Evolutionary conservation across 306 rosid species (phyloP).

Genomic region (Coriaria nepalensis): DNA sequence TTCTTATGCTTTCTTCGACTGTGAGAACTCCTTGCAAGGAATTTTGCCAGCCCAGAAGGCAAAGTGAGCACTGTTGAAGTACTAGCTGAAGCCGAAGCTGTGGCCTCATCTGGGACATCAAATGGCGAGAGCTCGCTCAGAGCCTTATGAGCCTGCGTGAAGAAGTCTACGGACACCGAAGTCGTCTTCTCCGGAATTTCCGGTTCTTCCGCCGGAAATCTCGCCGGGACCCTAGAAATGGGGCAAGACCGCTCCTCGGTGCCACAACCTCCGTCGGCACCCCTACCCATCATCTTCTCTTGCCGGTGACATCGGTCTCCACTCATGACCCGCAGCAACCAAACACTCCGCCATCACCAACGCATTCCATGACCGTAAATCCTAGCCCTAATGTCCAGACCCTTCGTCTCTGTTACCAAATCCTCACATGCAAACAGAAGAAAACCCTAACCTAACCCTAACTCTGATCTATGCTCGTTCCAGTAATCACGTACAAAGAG

Average conservation of each 20-base stretch:
- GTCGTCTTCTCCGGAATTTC: conserved; percentile 16
- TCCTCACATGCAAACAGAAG: conserved; percentile 1
- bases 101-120: conserved; percentile 53
- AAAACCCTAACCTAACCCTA: conserved; percentile 18
- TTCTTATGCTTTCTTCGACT: conserved; percentile 69
- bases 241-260: conserved; percentile 36
- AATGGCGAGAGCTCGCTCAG: conserved; percentile 61
- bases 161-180: conserved; percentile 30
- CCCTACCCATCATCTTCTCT: conserved; percentile 46
- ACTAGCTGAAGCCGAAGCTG: conserved; percentile 18
- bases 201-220: conserved; percentile 26
- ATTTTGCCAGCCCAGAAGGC: conserved; percentile 55
- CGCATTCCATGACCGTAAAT: conserved; percentile 54
- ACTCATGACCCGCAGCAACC: conserved; percentile 66
- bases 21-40: conserved; percentile 46
- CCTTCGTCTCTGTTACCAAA: conserved; percentile 1
- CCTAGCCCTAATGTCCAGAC: conserved; percentile 8
- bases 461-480: conserved; percentile 14
- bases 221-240: conserved; percentile 31
- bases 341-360: conserved; percentile 15
- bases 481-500: conserved; percentile 11
- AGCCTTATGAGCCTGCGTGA: conserved; percentile 70
- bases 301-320: conserved; percentile 60
- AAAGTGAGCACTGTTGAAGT: conserved; percentile 27
- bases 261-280: conserved; percentile 34